Conservation (phyloP, 75 land plant species). For the Picea glauca region DNA sequence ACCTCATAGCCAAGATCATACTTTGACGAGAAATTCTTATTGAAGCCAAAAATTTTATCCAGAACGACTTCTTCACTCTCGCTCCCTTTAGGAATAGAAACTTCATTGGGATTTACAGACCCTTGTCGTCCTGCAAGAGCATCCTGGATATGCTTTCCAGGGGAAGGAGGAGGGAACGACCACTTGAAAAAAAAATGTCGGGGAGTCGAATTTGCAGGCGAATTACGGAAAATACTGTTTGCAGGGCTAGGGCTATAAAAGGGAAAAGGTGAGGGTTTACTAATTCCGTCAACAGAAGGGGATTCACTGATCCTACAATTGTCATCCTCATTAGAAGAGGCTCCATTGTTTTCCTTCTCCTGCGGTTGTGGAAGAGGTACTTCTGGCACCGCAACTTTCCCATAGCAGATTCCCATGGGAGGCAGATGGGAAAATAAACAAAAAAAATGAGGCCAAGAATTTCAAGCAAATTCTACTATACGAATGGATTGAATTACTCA, state of each 20-base stretch:
- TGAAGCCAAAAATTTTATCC: slow-evolving; percentile 78
- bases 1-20: slow-evolving; percentile 91
- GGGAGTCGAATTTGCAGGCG: slow-evolving; percentile 67
- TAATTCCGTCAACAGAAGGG: slow-evolving; percentile 10
- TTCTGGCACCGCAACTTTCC: slow-evolving; percentile 24
- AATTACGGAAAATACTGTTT: slow-evolving; percentile 36
- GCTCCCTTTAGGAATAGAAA: slow-evolving; percentile 45
- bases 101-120: slow-evolving; percentile 74
- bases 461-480: neutral
- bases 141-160: slow-evolving; percentile 77
- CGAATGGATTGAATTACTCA: neutral
- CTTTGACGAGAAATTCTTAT: slow-evolving; percentile 57
- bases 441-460: neutral
- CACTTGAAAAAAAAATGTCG: slow-evolving; percentile 48
- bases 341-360: neutral
- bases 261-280: slow-evolving; percentile 53
- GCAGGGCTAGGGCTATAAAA: slow-evolving; percentile 62
- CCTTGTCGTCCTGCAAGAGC: slow-evolving; percentile 67
- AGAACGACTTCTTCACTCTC: slow-evolving; percentile 48
- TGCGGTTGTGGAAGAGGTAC: neutral
- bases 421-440: neutral
- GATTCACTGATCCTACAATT: slow-evolving; percentile 4
- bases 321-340: neutral
- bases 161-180: slow-evolving; percentile 89
- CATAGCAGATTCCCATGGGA: slow-evolving; percentile 69